Evolutionary conservation across 2,329 filamentous ascomycete genomes (phyloP), one percentile per base, ranked within the genome.

Genomic region (Hymenoscyphus albidus): DNA sequence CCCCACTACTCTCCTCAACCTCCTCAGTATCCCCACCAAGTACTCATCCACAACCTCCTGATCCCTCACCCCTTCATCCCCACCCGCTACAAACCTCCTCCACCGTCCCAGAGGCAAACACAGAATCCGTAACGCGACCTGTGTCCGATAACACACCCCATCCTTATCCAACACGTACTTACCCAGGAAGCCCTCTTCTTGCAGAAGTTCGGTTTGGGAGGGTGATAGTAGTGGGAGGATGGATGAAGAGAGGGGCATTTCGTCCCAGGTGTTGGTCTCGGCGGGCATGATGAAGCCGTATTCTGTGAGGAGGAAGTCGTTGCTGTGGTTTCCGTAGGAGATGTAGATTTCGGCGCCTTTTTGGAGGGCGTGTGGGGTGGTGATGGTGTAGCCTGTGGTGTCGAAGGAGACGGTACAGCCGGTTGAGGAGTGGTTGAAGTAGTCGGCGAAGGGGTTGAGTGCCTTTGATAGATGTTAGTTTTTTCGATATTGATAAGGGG

Each of bases 261-360:
- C 69, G 61, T 77, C 75, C 68, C 69, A 74, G 22, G 61, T 60
- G 59, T 76, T 76, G 32, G 42, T 4, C 62, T 63, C 1, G 18
- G 48, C 22, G 2, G 48, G 48, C 10, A 78, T 65, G 14, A 76
- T 71, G 56, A 78, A 78, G 0, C 76, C 76, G 66, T 78, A 93
- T 76, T 92, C 89, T 0, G 85, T 82, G 2, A 93, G 81, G 18
- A 93, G 77, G 69, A 90, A 89, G 72, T 93, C 90, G 67, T 91
- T 91, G 35, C 82, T 82, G 73, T 93, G 90, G 0, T 81, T 75
- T 2, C 90, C 90, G 70, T 93, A 93, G 35, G 83, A 86, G 32
- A 90, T 85, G 65, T 83, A 85, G 0, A 93, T 78, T 76, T 93
- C 90, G 22, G 89, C 84, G 9, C 86, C 87, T 1, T 75, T 70